Conservation (phyloP, 2,329 filamentous ascomycete genomes). For the Fusarium domesticum region DNA sequence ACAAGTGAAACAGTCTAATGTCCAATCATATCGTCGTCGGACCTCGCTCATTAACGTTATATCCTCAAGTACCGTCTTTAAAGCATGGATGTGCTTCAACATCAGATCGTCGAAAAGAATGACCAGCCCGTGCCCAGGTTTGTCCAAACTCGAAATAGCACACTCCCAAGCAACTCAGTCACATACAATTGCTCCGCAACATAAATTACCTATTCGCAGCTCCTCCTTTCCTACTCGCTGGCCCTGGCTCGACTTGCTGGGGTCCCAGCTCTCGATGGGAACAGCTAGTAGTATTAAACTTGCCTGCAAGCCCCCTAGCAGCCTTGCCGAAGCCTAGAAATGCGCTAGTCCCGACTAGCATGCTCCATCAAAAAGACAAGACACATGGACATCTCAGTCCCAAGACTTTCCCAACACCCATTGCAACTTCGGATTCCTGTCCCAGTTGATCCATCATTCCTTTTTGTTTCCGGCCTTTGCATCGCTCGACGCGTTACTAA, state of each 20-base stretch:
- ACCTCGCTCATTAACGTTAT: too few relatives aligned
- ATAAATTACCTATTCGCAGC: not conserved
- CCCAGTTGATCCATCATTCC: conserved; percentile 16
- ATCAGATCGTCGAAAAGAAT: too few relatives aligned
- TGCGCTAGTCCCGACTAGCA: conserved; percentile 24
- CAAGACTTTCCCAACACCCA: conserved; percentile 8
- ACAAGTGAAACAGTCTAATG: too few relatives aligned
- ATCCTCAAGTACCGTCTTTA: too few relatives aligned
- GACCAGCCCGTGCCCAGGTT: too few relatives aligned
- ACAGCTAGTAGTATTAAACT: conserved; percentile 12
- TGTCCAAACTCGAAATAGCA: too few relatives aligned
- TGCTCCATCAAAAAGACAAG: conserved; percentile 21
- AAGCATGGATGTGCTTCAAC: too few relatives aligned
- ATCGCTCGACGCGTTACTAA: conserved; percentile 4
- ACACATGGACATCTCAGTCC: conserved; percentile 27
- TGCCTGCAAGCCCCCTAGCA: conserved; percentile 26
- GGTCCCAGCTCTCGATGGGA: not conserved
- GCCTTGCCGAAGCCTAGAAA: conserved; percentile 24
- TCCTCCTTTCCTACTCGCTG: not conserved
- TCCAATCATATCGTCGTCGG: too few relatives aligned
- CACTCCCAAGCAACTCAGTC: too few relatives aligned
- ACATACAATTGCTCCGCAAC: not conserved
- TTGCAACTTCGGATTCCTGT: conserved; percentile 11
- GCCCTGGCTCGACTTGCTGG: not conserved
- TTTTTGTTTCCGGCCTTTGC: conserved; percentile 10